Percentiles rank a stretch among this genome's conserved stretches.
Evolutionary conservation across 352 stramenopile species (phyloP).

Genomic region (Globisporangium rhizosaccharum): DNA sequence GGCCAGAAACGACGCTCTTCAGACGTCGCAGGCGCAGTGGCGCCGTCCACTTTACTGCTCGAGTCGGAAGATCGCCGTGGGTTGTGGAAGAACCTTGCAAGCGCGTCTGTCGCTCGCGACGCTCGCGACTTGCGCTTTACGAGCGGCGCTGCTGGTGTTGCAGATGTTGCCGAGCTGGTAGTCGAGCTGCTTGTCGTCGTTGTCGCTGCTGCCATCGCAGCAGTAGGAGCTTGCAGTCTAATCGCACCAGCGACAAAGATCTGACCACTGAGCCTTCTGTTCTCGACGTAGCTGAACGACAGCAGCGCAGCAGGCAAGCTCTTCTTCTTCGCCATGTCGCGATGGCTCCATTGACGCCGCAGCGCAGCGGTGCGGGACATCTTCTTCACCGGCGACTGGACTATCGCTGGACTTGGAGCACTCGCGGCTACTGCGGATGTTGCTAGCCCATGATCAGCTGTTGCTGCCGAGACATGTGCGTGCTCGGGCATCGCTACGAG

Average conservation of each 20-base stretch:
- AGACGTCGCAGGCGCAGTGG: background rate
- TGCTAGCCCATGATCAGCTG: background rate
- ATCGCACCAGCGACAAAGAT: background rate
- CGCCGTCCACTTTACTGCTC: background rate
- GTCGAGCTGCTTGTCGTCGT: background rate
- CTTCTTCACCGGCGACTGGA: background rate
- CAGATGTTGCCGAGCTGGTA: no score
- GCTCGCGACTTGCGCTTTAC: constrained; percentile 5
- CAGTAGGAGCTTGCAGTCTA: no score
- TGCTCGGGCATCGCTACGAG: no score
- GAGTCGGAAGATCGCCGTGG: background rate
- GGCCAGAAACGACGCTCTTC: constrained; percentile 11
- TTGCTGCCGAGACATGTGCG: no score
- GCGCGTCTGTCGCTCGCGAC: constrained; percentile 1
- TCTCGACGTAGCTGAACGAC: constrained; percentile 4
- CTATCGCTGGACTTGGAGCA: no score
- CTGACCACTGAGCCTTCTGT: background rate
- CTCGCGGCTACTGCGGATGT: no score
- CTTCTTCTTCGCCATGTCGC: constrained; percentile 3
- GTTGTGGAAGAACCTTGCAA: constrained; percentile 10
- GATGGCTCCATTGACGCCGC: constrained; percentile 1
- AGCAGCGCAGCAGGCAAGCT: background rate
- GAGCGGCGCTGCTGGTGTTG: background rate
- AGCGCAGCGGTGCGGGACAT: background rate
- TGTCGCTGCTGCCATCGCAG: no score